Conservation (phyloP, 495 filamentous ascomycete species). For the Hyaloscypha variabilis region DNA sequence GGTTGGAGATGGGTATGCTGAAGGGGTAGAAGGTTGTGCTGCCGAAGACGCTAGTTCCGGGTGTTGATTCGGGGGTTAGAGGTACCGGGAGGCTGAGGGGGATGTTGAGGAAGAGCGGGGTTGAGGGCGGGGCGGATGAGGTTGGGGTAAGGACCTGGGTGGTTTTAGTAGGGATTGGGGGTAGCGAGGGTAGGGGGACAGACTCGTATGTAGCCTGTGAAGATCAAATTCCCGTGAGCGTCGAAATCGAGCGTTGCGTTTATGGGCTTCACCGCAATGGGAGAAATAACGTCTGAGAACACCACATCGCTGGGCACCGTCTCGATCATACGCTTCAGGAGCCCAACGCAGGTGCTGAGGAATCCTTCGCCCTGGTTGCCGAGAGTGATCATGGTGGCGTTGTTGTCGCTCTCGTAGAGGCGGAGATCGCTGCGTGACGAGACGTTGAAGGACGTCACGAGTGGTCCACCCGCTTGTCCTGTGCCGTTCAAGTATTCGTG, state of each 20-base stretch:
- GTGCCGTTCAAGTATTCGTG: constrained; percentile 25
- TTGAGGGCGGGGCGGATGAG: background rate
- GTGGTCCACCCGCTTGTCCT: constrained; percentile 27
- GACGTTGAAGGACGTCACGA: constrained; percentile 35
- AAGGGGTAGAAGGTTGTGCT: constrained; percentile 23
- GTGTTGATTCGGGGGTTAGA: constrained; percentile 9
- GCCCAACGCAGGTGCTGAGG: constrained; percentile 32
- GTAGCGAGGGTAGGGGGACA: background rate
- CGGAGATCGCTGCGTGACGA: constrained; percentile 42
- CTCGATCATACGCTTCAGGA: constrained; percentile 47
- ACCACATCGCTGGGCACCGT: constrained; percentile 39
- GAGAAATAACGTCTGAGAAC: constrained; percentile 36
- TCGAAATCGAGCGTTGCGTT: constrained; percentile 26
- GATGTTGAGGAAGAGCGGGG: constrained; percentile 4
- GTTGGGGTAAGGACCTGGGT: constrained; percentile 13
- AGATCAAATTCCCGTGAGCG: constrained; percentile 12
- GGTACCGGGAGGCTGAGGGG: background rate
- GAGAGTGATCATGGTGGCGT: constrained; percentile 40
- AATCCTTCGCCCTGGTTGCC: constrained; percentile 34
- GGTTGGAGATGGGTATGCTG: too few relatives aligned
- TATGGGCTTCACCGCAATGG: constrained; percentile 20
- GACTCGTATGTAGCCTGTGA: constrained; percentile 21
- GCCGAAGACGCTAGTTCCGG: constrained; percentile 18
- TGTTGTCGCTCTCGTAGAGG: constrained; percentile 44
- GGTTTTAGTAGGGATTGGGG: background rate